Base-by-base conservation (phyloP, 139 green algal species). In the Picochlorum sp. region DNA sequence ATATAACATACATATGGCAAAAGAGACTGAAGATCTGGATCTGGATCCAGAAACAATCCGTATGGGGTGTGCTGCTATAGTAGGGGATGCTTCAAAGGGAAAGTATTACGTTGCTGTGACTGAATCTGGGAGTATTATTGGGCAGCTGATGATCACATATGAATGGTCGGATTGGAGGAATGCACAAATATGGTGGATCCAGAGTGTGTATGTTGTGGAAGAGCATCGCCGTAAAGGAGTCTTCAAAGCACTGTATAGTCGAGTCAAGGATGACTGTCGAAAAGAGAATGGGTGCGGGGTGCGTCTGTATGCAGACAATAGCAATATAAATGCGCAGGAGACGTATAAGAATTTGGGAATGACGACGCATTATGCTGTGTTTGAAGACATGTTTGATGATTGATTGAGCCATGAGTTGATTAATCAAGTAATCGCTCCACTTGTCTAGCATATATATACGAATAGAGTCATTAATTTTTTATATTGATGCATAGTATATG, bases 111-210 rank as follows among this genome's bases (percentile, higher is more conserved):
- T 73, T n/a, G 66, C 66, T 21, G n/a, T 58, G 32, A 8, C 57
- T 56, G 37, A 56, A 3, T 23, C 13, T 49, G 58, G 20, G 7
- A 9, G 21, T 23, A n/a, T 56, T 21, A 44, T 66, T 38, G 46
- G 23, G 24, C 61, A 66, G n/a, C 18, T 46, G 24, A 68, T 68
- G 58, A 49, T 73, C 4, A 73, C 66, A 10, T 67, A 50, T n/a
- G 66, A 73, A 46, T 73, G 66, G 66, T 58, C 28, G 37, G 66
- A 73, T 64, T 73, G 66, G 66, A 58, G 66, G 34, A 73, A 73
- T 64, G 58, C 23, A 5, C 16, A 41, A 10, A 32, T 68, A 10
- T 73, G 66, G 57, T 73, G 66, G 66, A 56, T 73, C 16, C 66
- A 73, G 41, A 47, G 13, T 21, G 66, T 73, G 14, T 73, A 73